These are phyloP conservation scores for Debaryomyces singareniensis DNA, from an alignment of 1,139 yeast species.

Conservation along the genomic window DNA sequence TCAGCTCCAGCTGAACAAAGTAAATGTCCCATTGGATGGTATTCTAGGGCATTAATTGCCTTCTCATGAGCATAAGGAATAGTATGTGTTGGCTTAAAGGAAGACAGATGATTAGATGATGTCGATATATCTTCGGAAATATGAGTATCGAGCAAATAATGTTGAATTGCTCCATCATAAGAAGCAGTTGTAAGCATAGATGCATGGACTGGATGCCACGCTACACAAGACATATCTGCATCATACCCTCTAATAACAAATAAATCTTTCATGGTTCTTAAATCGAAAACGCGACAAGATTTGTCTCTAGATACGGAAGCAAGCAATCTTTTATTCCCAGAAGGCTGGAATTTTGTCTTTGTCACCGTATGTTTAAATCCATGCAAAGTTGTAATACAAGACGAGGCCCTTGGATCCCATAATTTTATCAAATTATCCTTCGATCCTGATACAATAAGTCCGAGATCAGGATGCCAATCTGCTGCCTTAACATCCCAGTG, in stretches of 20 bases:
- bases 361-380: constrained; percentile 93
- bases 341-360: constrained; percentile 74
- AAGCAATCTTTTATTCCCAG: constrained; percentile 58
- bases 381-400: constrained; percentile 72
- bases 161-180: constrained; percentile 81
- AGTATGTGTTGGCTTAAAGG: constrained; percentile 48
- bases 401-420: constrained; percentile 89
- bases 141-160: constrained; percentile 61
- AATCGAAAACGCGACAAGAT: constrained; percentile 80
- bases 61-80: constrained; percentile 94
- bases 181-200: constrained; percentile 80
- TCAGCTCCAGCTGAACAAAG: constrained; percentile 92
- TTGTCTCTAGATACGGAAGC: constrained; percentile 89
- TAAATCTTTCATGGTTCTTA: constrained; percentile 76
- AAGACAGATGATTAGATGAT: constrained; percentile 12
- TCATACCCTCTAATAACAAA: constrained; percentile 72
- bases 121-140: constrained; percentile 19
- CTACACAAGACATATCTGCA: constrained; percentile 75
- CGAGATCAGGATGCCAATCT: constrained; percentile 92
- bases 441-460: constrained; percentile 81
- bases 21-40: constrained; percentile 91
- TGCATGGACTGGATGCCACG: constrained; percentile 92
- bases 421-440: constrained; percentile 88
- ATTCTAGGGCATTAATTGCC: constrained; percentile 83
- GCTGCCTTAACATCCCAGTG: constrained; percentile 98